A percentile compares a stretch with the other conserved stretches of the same genome.
phyloP scores from a whole-genome alignment of 1,284 basidiomycete genomes.

The Volvariella volvacea region DNA sequence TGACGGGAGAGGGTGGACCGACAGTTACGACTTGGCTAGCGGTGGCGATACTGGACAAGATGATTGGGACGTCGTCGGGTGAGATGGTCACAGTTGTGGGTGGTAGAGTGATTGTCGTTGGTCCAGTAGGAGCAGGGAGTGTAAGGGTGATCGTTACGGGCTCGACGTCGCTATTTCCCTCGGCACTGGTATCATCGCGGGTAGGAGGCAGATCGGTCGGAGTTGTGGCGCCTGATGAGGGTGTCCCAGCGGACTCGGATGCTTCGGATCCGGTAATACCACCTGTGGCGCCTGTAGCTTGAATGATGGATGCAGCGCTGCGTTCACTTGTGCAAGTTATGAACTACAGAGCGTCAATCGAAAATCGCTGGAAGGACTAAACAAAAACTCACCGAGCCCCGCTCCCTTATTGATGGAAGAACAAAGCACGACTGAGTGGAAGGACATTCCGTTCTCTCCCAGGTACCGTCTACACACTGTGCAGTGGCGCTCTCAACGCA shows the following conservation, averaged over 20 bases:
- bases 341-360: slow-evolving; percentile 19
- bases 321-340: slow-evolving; percentile 40
- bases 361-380: background rate
- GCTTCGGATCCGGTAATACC: slow-evolving; percentile 31
- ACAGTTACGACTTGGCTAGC: slow-evolving; percentile 3
- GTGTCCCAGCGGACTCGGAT: slow-evolving; percentile 14
- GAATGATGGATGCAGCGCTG: slow-evolving; percentile 34
- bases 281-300: slow-evolving; percentile 35
- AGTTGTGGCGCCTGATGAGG: slow-evolving; percentile 1
- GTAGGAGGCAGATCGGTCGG: no score
- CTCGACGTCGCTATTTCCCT: slow-evolving; percentile 4
- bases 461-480: slow-evolving; percentile 32
- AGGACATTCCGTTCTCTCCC: slow-evolving; percentile 30
- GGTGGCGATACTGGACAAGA: slow-evolving; percentile 8
- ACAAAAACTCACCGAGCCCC: slow-evolving; percentile 25
- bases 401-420: slow-evolving; percentile 39
- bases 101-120: slow-evolving; percentile 2
- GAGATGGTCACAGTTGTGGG: slow-evolving; percentile 3
- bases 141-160: slow-evolving; percentile 6
- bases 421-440: slow-evolving; percentile 38
- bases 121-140: slow-evolving; percentile 1
- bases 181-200: slow-evolving; percentile 4
- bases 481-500: slow-evolving; percentile 35
- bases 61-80: slow-evolving; percentile 4
- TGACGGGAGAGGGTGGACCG: background rate